Conservation (phyloP, 805 yeast genomes). For the Sugiyamaella boreocaroliniensis region DNA sequence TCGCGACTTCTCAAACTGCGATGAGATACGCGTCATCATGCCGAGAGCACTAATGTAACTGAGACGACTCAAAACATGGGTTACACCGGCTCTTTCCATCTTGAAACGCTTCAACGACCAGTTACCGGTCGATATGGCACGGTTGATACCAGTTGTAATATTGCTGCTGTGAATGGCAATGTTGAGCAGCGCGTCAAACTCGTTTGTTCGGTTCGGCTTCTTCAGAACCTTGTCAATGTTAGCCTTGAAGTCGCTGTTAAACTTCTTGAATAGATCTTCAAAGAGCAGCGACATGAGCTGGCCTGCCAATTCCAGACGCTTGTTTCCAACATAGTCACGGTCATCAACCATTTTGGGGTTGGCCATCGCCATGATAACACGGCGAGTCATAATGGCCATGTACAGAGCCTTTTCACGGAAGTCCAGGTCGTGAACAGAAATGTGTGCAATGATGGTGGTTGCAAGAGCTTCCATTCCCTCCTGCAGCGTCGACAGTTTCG, state of each 20-base stretch:
- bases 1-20: slow-evolving; percentile 97
- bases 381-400: slow-evolving; percentile 92
- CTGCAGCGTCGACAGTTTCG: slow-evolving; percentile 71
- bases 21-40: slow-evolving; percentile 98
- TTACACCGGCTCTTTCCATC: slow-evolving; percentile 99
- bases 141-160: slow-evolving; percentile 86
- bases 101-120: slow-evolving; percentile 98
- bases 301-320: slow-evolving; percentile 94
- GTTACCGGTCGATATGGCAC: slow-evolving; percentile 97
- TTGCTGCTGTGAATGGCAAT: slow-evolving; percentile 88
- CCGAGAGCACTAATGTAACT: slow-evolving; percentile 94
- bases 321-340: slow-evolving; percentile 97
- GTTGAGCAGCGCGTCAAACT: slow-evolving; percentile 85
- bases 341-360: slow-evolving; percentile 96
- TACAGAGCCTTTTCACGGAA: slow-evolving; percentile 92
- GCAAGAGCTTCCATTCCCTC: slow-evolving; percentile 92
- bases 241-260: slow-evolving; percentile 89
- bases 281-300: slow-evolving; percentile 90
- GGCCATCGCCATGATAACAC: slow-evolving; percentile 92
- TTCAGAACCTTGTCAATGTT: slow-evolving; percentile 89
- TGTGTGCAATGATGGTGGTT: slow-evolving; percentile 91
- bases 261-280: slow-evolving; percentile 95
- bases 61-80: slow-evolving; percentile 87
- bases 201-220: slow-evolving; percentile 90
- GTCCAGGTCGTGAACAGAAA: slow-evolving; percentile 75